Base-by-base conservation (phyloP, 2,329 filamentous ascomycete genomes). In the Xylaria sp. region DNA sequence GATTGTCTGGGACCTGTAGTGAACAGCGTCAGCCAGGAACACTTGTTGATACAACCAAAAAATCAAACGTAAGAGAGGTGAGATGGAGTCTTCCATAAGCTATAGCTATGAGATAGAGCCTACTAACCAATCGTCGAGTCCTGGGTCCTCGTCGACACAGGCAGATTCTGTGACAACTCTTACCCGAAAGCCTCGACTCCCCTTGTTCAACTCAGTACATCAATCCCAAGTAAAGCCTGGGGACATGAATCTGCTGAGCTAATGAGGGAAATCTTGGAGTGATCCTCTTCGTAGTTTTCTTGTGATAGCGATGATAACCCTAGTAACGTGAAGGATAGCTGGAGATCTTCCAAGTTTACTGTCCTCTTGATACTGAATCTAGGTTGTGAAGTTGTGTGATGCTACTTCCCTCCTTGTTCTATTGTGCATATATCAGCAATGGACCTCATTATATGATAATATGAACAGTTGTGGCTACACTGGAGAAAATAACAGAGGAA, bases 361-460 rank as follows among this genome's bases (percentile, higher is more conserved):
- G 3, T 50, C n/a, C 28, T 44, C 34, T n/a, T 10, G n/a, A 20
- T 25, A 39, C 25, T 25, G 31, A 48, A 46, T 8, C 37, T 15
- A 1, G n/a, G 3, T 23, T 20, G 6, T n/a, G 18, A 46, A 3
- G 41, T 46, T n/a, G 15, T 18, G 15, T 46, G 18, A 41, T 28
- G 15, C 23, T 50, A 3, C 1, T 1, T 55, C 23, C 7, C 13
- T 34, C 31, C 15, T 25, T 56, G 28, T 55, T 44, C 44, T 63
- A 23, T 44, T 28, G 15, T 25, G 44, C 25, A 31, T 2, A 1
- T 28, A 60, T 67, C 34, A 67, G 65, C 48, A 9, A n/a, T 31
- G 7, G 18, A 48, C 6, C 2, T 18, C 1, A 7, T 12, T 46
- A 46, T 58, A 9, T 15, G n/a, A 31, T 3, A 58, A 9, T 1